A percentile compares a stretch with the other conserved stretches of the same genome.
Evolutionary conservation across 805 yeast species (phyloP).

Genomic region (Candida tallmaniae): DNA sequence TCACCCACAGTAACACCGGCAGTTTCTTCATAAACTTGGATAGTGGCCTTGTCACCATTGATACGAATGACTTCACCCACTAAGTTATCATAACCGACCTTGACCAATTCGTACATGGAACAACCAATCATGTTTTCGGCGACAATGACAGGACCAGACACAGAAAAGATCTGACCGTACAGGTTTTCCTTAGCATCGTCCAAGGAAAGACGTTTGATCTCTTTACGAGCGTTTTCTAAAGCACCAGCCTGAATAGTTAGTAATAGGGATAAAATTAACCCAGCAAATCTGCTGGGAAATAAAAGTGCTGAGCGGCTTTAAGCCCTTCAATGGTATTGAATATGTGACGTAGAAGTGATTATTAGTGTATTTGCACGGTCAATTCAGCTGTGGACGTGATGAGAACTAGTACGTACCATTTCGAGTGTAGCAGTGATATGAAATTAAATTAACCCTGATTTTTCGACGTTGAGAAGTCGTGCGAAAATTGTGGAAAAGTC

Average conservation of each 20-base stretch:
- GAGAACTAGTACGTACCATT: too few relatives aligned
- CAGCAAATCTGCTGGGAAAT: too few relatives aligned
- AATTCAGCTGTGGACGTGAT: too few relatives aligned
- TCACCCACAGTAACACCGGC: conserved; percentile 99
- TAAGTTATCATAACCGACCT: conserved; percentile 93
- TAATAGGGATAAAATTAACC: too few relatives aligned
- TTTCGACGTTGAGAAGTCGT: too few relatives aligned
- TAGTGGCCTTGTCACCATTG: conserved; percentile 93
- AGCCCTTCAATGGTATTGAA: too few relatives aligned
- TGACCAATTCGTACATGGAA: conserved; percentile 99
- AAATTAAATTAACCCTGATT: too few relatives aligned
- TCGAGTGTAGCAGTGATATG: too few relatives aligned
- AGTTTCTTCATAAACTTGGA: conserved; percentile 98
- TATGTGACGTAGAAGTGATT: too few relatives aligned
- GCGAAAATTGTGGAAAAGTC: too few relatives aligned
- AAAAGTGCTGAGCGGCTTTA: too few relatives aligned
- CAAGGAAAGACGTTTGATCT: conserved; percentile 77
- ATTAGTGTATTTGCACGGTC: too few relatives aligned
- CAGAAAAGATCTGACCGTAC: conserved; percentile 88
- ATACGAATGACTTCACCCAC: conserved; percentile 99
- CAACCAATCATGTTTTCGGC: conserved; percentile 99
- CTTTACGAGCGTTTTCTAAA: conserved; percentile 93
- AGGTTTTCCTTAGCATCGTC: conserved; percentile 68
- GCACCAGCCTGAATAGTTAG: conserved; percentile 74
- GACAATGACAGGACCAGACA: conserved; percentile 95